These are phyloP conservation scores for Solanum arcanum DNA, from an alignment of 257 asterid genomes.

Conservation along the genomic window DNA sequence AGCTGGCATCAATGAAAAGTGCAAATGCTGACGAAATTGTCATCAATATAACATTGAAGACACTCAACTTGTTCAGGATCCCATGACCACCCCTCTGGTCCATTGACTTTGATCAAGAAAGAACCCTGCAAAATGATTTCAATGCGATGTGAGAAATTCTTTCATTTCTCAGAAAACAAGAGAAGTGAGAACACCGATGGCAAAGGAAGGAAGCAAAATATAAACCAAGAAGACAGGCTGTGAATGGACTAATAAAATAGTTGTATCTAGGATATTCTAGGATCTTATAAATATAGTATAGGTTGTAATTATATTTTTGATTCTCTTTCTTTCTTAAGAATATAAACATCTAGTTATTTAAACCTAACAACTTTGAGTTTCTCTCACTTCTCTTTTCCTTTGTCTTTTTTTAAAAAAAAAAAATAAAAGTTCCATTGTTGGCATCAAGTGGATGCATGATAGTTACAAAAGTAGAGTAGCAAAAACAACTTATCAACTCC, in stretches of 20 bases:
- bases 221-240: neutral
- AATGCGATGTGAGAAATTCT: neutral
- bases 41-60: slow-evolving; percentile 7
- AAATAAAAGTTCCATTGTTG: neutral
- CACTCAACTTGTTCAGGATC: slow-evolving; percentile 88
- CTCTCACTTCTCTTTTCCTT: neutral
- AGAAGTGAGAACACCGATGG: neutral
- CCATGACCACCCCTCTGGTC: slow-evolving; percentile 95
- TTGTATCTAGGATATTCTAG: neutral
- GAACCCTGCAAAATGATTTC: slow-evolving; percentile 59
- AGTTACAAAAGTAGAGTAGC: neutral
- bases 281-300: neutral
- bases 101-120: slow-evolving; percentile 76
- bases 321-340: neutral
- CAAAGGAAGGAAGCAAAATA: neutral
- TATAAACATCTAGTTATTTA: neutral
- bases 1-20: neutral
- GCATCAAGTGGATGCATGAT: neutral
- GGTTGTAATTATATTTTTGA: neutral
- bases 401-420: neutral
- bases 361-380: neutral
- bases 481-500: neutral
- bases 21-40: neutral
- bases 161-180: slow-evolving; percentile 1
- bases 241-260: neutral